Percentiles rank a stretch among this genome's conserved stretches.
Evolutionary conservation across 1,284 basidiomycete genomes (phyloP).

Genomic region (Rugosomyces carneus): DNA sequence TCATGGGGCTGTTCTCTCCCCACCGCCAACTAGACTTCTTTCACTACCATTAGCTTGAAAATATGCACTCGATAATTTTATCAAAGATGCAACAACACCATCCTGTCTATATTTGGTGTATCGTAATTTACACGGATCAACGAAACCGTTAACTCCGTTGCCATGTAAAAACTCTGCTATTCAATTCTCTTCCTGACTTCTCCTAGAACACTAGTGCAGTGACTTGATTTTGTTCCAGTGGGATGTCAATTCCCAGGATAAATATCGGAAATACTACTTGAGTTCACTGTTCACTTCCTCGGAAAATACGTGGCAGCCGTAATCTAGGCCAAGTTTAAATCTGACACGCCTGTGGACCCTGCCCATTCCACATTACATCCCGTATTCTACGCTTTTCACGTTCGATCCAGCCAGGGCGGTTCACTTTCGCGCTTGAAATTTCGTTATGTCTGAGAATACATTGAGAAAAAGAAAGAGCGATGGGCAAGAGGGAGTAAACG

Average conservation of each 20-base stretch:
- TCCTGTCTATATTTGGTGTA: no score
- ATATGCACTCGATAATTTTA: neutral
- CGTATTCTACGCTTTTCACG: no score
- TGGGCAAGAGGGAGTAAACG: slow-evolving; percentile 1
- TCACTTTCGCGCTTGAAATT: neutral
- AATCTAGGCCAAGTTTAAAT: neutral
- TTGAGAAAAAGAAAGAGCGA: slow-evolving; percentile 11
- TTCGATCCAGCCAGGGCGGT: neutral
- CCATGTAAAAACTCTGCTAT: no score
- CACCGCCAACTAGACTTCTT: slow-evolving; percentile 6
- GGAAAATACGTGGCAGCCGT: neutral
- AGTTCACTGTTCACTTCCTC: neutral
- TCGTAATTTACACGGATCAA: no score
- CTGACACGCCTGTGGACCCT: neutral
- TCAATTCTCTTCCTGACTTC: no score
- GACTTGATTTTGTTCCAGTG: neutral
- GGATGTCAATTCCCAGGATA: no score
- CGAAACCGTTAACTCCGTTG: no score
- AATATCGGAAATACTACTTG: neutral
- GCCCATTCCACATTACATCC: no score
- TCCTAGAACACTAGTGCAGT: no score
- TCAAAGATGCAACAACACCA: no score
- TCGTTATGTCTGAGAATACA: neutral
- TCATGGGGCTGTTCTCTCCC: slow-evolving; percentile 10
- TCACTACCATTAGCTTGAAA: slow-evolving; percentile 8